Conservation (phyloP, 768 basidiomycete species). For the Hypholoma fasciculare region DNA sequence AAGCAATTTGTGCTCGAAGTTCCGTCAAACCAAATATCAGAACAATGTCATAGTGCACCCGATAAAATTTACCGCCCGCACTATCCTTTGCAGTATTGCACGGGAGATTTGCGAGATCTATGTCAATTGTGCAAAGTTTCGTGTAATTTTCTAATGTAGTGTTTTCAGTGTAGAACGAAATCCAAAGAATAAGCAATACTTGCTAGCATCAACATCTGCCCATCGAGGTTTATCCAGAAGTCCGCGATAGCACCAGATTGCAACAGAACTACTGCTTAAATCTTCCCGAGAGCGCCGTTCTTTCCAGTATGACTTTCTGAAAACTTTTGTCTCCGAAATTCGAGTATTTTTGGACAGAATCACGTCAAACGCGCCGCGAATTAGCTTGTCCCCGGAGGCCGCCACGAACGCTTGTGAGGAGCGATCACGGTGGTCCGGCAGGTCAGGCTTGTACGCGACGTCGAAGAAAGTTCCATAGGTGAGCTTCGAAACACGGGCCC, state of each 20-base stretch:
- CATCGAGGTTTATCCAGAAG: constrained; percentile 17
- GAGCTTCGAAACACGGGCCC: constrained; percentile 44
- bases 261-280: constrained; percentile 10
- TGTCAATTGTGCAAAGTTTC: constrained; percentile 26
- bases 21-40: constrained; percentile 55
- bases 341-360: constrained; percentile 45
- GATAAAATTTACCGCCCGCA: constrained; percentile 16
- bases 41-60: constrained; percentile 40
- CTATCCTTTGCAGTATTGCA: constrained; percentile 7
- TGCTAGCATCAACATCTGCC: constrained; percentile 25
- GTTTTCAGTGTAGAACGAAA: neutral
- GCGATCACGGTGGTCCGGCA: constrained; percentile 41
- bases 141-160: constrained; percentile 23
- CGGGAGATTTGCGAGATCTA: constrained; percentile 19
- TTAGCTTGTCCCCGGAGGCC: constrained; percentile 35
- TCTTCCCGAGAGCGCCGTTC: constrained; percentile 12
- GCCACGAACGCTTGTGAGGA: constrained; percentile 27
- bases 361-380: constrained; percentile 40
- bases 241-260: constrained; percentile 25
- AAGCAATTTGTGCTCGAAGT: constrained; percentile 49
- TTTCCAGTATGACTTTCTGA: constrained; percentile 30
- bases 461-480: constrained; percentile 48
- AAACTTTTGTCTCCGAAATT: constrained; percentile 44
- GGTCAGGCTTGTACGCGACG: constrained; percentile 29
- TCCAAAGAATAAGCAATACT: constrained; percentile 5